Base-by-base conservation (phyloP, 2,329 filamentous ascomycete species). In the Emmonsiellopsis sp. region DNA sequence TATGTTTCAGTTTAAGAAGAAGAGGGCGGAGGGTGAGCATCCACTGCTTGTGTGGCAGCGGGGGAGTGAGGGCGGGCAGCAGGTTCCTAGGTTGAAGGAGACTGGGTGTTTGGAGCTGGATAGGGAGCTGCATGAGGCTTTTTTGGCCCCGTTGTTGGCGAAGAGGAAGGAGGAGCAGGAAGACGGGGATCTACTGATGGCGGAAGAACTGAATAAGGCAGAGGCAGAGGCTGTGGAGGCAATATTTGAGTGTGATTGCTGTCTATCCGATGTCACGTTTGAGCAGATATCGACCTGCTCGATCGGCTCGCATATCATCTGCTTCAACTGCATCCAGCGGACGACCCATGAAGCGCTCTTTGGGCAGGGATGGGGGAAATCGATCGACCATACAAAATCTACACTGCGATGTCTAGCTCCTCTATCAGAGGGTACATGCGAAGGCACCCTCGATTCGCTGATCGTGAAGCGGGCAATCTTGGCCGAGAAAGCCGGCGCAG, bases 311-410 rank as follows among this genome's bases (percentile, higher is more conserved):
- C 75, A 77, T 62, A 61, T 73, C n/a, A 73, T 76, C 37, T 77
- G 75, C 58, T 70, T 91, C 70, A 81, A 81, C 45, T 97, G 93
- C 69, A 84, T 97, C 50, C 85, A 85, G 58, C 83, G 86, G 59
- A 85, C 90, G 9, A 79, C 92, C 55, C 86, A 85, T 49, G 92
- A 97, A 67, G 90, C 91, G 1, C 75, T 97, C 0, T 97, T 95
- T 66, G 93, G 93, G 0, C 93, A 97, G 68, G 89, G 89, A 51
- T 96, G 92, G 89, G 81, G 83, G 49, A 84, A 86, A 55, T 93
- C 82, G 62, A 85, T 96, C 61, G 80, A 93, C 64, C 70, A 81
- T 31, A 78, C 83, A 55, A 81, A 78, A 38, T 87, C 87, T 38
- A 90, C 89, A 0, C 76, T 97, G 52, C 82, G 81, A 56, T 97